phyloP scores from a whole-genome alignment of 139 green algal species.

The Micromonas commoda region DNA sequence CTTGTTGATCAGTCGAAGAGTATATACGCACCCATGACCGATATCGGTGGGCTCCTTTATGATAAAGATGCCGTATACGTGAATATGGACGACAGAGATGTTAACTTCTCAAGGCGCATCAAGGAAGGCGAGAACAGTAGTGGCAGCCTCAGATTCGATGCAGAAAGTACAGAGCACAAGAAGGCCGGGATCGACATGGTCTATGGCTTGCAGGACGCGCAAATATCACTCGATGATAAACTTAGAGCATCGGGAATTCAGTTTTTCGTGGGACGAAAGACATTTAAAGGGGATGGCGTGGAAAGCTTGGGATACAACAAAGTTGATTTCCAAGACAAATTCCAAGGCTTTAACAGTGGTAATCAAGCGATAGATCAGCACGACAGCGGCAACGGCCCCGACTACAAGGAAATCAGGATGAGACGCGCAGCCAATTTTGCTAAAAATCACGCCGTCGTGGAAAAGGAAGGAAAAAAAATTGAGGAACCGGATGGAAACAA shows the following conservation, averaged over 20 bases:
- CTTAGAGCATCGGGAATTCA: slow-evolving; percentile 51
- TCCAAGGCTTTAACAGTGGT: too few species aligned
- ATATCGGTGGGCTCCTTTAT: slow-evolving; percentile 91
- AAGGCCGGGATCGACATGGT: slow-evolving; percentile 80
- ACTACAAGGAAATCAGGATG: neutral
- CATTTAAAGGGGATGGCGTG: slow-evolving; percentile 29
- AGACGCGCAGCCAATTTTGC: too few species aligned
- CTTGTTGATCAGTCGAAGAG: slow-evolving; percentile 71
- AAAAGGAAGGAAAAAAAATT: too few species aligned
- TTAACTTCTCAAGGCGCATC: slow-evolving; percentile 46
- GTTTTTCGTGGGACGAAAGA: slow-evolving; percentile 40
- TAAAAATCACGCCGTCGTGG: too few species aligned
- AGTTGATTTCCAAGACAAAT: slow-evolving; percentile 32
- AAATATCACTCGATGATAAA: slow-evolving; percentile 73
- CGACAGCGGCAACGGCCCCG: slow-evolving; percentile 25
- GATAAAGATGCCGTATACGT: slow-evolving; percentile 97
- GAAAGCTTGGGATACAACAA: too few species aligned
- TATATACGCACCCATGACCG: slow-evolving; percentile 93
- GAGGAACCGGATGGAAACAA: too few species aligned
- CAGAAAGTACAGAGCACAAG: too few species aligned
- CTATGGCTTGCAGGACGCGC: slow-evolving; percentile 58
- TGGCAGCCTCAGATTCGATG: neutral
- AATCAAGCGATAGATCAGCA: neutral
- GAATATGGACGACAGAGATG: slow-evolving; percentile 93
- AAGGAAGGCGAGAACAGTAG: slow-evolving; percentile 7